A percentile compares a stretch with the other conserved stretches of the same genome.
phyloP scores from a whole-genome alignment of 768 basidiomycete species.

The Ramaria sp. region DNA sequence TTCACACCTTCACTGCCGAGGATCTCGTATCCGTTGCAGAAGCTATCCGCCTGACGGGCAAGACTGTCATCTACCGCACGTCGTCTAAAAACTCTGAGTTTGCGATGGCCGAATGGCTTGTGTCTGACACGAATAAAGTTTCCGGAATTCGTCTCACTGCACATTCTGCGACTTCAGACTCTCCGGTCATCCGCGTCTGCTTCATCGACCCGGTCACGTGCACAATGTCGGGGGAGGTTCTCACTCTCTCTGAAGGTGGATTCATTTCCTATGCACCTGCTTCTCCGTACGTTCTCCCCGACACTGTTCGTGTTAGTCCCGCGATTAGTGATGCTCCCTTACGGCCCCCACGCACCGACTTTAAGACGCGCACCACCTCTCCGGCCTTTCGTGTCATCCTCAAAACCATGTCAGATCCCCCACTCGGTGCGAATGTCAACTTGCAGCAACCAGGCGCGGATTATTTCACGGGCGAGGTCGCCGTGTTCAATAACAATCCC shows the following conservation, averaged over 20 bases:
- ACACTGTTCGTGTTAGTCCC: constrained; percentile 23
- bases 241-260: constrained; percentile 27
- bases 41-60: constrained; percentile 23
- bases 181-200: constrained; percentile 26
- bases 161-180: constrained; percentile 25
- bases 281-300: constrained; percentile 24
- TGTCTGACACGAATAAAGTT: constrained; percentile 26
- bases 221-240: constrained; percentile 25
- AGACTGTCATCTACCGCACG: constrained; percentile 28
- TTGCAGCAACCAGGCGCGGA: constrained; percentile 18
- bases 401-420: constrained; percentile 26
- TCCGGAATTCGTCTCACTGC: constrained; percentile 26
- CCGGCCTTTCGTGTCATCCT: constrained; percentile 24
- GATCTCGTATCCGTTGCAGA: constrained; percentile 25
- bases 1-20: constrained; percentile 28
- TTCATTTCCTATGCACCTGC: constrained; percentile 26
- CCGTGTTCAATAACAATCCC: constrained; percentile 29
- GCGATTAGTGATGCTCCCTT: constrained; percentile 22
- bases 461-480: constrained; percentile 24
- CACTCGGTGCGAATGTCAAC: constrained; percentile 25
- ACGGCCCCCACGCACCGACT: constrained; percentile 26
- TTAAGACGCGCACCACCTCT: constrained; percentile 26
- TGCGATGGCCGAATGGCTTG: constrained; percentile 31
- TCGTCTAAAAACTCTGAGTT: constrained; percentile 23
- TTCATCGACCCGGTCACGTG: constrained; percentile 28